Conservation (phyloP, 257 asterid species). For the Jaltomata sinuosa region DNA sequence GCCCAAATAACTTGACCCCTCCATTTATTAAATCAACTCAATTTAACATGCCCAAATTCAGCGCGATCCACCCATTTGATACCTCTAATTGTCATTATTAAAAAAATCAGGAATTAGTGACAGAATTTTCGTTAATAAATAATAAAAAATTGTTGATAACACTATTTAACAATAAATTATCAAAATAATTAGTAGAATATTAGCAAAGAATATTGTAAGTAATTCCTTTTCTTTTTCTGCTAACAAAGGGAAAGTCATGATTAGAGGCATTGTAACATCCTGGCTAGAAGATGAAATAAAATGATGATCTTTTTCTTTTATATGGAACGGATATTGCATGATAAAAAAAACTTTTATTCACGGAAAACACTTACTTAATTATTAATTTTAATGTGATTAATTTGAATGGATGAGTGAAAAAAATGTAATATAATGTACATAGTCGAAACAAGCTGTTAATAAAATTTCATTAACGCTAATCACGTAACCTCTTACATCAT, state of each 20-base stretch:
- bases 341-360: background rate
- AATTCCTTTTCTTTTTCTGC: background rate
- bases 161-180: background rate
- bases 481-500: too few relatives aligned
- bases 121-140: background rate
- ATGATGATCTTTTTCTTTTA: background rate
- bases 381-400: background rate
- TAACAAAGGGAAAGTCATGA: background rate
- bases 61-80: background rate
- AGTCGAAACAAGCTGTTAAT: too few relatives aligned
- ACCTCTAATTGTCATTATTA: background rate
- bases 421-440: background rate
- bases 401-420: background rate
- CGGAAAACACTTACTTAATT: background rate
- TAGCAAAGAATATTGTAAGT: background rate
- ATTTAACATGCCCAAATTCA: background rate
- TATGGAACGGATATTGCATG: background rate
- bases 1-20: background rate
- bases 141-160: background rate
- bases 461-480: background rate
- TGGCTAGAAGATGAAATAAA: background rate
- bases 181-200: background rate
- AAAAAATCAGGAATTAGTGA: too few relatives aligned
- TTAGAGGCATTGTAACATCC: background rate
- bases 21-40: background rate